Conservation (phyloP, 2,329 filamentous ascomycete species). For the Aschersonia sp. region DNA sequence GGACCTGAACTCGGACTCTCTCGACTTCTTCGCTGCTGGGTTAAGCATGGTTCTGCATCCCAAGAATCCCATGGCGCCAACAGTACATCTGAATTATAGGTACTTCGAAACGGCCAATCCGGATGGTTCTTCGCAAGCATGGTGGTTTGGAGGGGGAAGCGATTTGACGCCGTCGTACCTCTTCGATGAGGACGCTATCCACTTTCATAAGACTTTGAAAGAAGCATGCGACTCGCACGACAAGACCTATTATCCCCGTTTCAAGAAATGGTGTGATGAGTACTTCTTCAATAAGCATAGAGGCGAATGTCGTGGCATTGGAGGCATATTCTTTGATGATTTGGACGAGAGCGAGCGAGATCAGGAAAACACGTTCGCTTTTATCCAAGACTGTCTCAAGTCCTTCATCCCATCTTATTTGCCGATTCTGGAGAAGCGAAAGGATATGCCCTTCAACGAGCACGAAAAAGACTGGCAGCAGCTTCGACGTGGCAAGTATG, state of each 20-base stretch:
- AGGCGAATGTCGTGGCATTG: conserved; percentile 71
- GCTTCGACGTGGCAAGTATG: conserved; percentile 82
- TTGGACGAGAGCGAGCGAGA: conserved; percentile 77
- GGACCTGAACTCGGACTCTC: conserved; percentile 58
- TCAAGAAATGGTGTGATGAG: conserved; percentile 97
- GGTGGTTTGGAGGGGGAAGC: conserved; percentile 97
- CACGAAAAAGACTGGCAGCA: conserved; percentile 95
- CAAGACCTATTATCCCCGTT: conserved; percentile 78
- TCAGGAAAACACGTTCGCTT: conserved; percentile 79
- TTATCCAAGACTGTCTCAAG: conserved; percentile 69
- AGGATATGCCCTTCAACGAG: conserved; percentile 80
- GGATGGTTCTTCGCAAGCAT: conserved; percentile 68
- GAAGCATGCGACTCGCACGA: conserved; percentile 87
- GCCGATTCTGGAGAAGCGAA: conserved; percentile 75
- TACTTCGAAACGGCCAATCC: conserved; percentile 94
- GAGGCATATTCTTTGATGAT: conserved; percentile 98
- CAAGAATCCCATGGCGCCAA: conserved; percentile 90
- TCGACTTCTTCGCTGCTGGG: conserved; percentile 92
- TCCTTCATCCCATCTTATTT: conserved; percentile 85
- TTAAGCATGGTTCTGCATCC: conserved; percentile 89
- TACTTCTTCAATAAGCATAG: conserved; percentile 95
- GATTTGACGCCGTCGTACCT: conserved; percentile 89
- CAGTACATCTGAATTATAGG: conserved; percentile 94
- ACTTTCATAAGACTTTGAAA: conserved; percentile 92
- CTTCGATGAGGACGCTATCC: conserved; percentile 91